phyloP scores from a whole-genome alignment of 148 eudicot species.

The Diospyros kaki region DNA sequence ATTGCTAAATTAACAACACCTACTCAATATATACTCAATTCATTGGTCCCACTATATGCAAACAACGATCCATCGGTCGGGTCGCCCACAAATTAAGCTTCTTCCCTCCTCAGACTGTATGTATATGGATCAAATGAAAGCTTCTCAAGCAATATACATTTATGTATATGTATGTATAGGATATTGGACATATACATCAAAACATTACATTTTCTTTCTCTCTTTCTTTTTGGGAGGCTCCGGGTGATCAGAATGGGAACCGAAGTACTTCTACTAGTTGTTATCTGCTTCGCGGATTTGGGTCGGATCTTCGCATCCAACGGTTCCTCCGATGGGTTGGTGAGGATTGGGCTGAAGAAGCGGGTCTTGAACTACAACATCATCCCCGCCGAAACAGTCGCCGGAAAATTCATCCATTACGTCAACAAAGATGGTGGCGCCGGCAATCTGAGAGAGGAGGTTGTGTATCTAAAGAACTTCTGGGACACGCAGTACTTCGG shows the following conservation, averaged over 20 bases:
- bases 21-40: neutral
- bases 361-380: conserved; percentile 23
- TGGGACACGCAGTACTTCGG: conserved; percentile 35
- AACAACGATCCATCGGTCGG: neutral
- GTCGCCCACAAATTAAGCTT: too few relatives aligned
- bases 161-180: too few relatives aligned
- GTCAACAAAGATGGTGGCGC: neutral
- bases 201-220: neutral
- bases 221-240: neutral
- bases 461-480: conserved; percentile 32
- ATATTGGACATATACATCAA: neutral
- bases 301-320: conserved; percentile 3
- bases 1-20: neutral
- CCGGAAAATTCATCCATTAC: conserved; percentile 6
- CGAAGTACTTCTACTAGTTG: neutral
- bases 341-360: conserved; percentile 33
- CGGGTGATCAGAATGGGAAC: conserved; percentile 1
- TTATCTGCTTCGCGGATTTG: conserved; percentile 20
- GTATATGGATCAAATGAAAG: too few relatives aligned
- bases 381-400: conserved; percentile 13
- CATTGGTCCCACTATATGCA: neutral
- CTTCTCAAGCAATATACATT: too few relatives aligned
- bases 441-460: conserved; percentile 8
- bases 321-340: conserved; percentile 14
- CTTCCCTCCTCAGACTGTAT: neutral